phyloP scores from a whole-genome alignment of 768 basidiomycete genomes.

The Cubamyces lactineus region DNA sequence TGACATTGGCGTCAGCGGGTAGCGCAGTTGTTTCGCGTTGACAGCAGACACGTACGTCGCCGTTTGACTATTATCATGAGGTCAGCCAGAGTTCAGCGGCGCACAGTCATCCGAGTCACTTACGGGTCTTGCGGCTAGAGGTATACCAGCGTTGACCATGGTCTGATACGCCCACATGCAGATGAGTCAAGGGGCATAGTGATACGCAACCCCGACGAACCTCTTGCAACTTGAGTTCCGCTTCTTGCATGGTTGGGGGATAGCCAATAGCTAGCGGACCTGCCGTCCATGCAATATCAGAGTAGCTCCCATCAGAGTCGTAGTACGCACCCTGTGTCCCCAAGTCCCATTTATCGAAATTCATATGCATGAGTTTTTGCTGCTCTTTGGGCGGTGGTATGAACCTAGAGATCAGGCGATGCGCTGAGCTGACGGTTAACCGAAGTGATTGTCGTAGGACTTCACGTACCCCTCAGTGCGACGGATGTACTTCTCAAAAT shows the following conservation, averaged over 20 bases:
- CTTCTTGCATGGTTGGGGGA: slow-evolving; percentile 22
- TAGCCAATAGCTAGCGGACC: slow-evolving; percentile 27
- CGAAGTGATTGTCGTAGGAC: background rate
- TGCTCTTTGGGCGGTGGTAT: slow-evolving; percentile 19
- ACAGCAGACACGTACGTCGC: slow-evolving; percentile 23
- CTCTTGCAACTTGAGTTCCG: slow-evolving; percentile 26
- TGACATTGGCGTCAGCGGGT: background rate
- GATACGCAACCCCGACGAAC: background rate
- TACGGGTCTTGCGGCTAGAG: slow-evolving; percentile 21
- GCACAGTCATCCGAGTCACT: background rate
- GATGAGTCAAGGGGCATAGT: too few species aligned
- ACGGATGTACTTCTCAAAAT: slow-evolving; percentile 25
- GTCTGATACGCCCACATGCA: slow-evolving; percentile 5
- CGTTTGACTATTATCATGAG: slow-evolving; percentile 21
- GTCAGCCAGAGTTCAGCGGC: background rate
- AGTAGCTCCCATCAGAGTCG: too few species aligned
- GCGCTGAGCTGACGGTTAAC: background rate
- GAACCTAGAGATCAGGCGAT: background rate
- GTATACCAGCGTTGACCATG: slow-evolving; percentile 23
- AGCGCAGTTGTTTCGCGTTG: background rate
- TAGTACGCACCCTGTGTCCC: slow-evolving; percentile 24
- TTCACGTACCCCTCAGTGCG: slow-evolving; percentile 29
- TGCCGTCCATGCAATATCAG: background rate
- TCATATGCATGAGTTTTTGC: slow-evolving; percentile 14
- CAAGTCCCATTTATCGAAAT: slow-evolving; percentile 24